Evolutionary conservation across 495 filamentous ascomycete genomes (phyloP).

Genomic region (Halenospora varia): DNA sequence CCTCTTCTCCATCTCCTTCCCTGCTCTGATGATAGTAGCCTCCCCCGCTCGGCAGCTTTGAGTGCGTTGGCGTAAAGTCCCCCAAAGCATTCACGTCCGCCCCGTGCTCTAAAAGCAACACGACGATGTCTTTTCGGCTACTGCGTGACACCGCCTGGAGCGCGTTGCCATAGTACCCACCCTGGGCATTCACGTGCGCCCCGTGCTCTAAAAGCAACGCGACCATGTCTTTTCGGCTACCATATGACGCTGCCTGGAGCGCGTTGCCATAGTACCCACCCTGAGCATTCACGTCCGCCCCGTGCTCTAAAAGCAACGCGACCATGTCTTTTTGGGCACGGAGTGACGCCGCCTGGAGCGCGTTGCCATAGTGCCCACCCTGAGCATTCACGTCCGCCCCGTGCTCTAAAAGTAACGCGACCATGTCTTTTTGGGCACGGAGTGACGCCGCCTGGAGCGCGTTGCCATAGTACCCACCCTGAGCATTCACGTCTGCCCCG

Average conservation of each 20-base stretch:
- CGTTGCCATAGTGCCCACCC: constrained; percentile 34
- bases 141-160: constrained; percentile 14
- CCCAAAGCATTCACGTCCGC: neutral
- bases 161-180: constrained; percentile 8
- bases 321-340: no score
- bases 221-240: no score
- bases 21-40: no score
- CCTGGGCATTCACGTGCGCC: neutral
- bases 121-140: constrained; percentile 5
- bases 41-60: no score
- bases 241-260: no score
- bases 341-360: no score
- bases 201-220: constrained; percentile 1
- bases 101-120: constrained; percentile 8
- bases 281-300: no score
- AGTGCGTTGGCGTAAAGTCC: no score
- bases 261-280: no score
- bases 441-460: constrained; percentile 7
- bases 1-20: no score
- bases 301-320: no score
- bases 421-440: constrained; percentile 5
- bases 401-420: constrained; percentile 13
- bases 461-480: constrained; percentile 27
- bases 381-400: no score
- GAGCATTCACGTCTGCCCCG: constrained; percentile 40